Conservation (phyloP, 2,329 filamentous ascomycete genomes). For the Tolypocladium tropicale region DNA sequence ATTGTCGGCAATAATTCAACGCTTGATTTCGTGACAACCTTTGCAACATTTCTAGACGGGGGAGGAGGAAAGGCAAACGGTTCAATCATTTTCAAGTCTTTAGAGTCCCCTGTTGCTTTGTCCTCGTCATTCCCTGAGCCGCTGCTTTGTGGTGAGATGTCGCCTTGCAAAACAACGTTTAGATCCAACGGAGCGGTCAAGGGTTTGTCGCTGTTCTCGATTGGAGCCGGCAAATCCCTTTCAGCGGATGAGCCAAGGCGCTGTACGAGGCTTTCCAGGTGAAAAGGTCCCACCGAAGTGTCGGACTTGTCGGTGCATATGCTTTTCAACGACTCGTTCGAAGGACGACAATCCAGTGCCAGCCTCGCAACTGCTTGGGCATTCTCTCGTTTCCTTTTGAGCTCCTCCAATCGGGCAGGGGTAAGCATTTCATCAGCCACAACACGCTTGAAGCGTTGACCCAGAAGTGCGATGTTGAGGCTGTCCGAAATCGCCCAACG, state of each 20-base stretch:
- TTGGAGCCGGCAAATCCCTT: background rate
- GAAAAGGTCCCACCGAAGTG: conserved; percentile 38
- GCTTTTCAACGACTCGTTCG: conserved; percentile 14
- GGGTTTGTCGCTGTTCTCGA: background rate
- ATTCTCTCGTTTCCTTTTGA: conserved; percentile 25
- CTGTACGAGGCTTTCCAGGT: conserved; percentile 35
- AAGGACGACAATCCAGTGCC: conserved; percentile 7
- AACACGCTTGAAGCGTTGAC: conserved; percentile 42
- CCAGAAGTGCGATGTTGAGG: conserved; percentile 45
- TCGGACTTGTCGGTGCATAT: conserved; percentile 13
- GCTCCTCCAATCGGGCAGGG: conserved; percentile 37
- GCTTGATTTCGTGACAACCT: conserved; percentile 1
- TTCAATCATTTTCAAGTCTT: background rate
- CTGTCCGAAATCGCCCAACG: conserved; percentile 47
- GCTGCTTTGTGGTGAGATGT: conserved; percentile 10
- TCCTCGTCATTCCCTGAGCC: conserved; percentile 1
- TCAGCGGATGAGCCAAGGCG: conserved; percentile 27
- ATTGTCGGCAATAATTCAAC: conserved; percentile 13
- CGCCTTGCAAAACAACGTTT: conserved; percentile 14
- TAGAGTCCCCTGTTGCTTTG: background rate
- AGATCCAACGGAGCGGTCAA: conserved; percentile 3
- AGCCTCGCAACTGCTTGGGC: conserved; percentile 11
- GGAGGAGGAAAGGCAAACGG: background rate
- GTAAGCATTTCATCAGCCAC: conserved; percentile 52
- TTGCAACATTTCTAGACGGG: conserved; percentile 12